phyloP scores from a whole-genome alignment of 768 basidiomycete genomes.

The Chalciporus chontae region DNA sequence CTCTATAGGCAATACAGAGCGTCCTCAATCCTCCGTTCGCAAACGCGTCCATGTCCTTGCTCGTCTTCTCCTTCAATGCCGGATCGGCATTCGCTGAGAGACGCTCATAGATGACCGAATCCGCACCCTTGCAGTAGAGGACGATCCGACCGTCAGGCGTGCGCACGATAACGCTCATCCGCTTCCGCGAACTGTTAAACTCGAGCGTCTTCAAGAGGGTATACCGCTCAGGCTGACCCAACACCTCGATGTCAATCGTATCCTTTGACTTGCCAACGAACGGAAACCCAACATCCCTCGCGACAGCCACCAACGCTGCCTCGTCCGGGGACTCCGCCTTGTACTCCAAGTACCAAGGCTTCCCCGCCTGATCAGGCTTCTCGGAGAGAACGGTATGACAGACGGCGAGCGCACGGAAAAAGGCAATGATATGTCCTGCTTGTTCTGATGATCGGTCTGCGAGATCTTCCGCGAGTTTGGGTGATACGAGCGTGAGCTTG shows the following conservation, averaged over 20 bases:
- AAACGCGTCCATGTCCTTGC: conserved; percentile 87
- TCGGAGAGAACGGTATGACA: conserved; percentile 93
- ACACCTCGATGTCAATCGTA: conserved; percentile 81
- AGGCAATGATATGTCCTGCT: conserved; percentile 65
- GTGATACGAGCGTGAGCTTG: conserved; percentile 84
- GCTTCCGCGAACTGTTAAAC: conserved; percentile 91
- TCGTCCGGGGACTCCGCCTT: conserved; percentile 98
- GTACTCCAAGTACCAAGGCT: conserved; percentile 72
- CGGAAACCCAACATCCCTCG: conserved; percentile 90
- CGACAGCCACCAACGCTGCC: conserved; percentile 88
- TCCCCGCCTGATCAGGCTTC: conserved; percentile 53
- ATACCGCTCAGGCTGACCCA: conserved; percentile 85
- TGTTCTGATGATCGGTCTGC: conserved; percentile 58
- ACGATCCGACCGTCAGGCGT: conserved; percentile 78
- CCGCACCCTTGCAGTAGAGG: conserved; percentile 95
- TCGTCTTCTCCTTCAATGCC: conserved; percentile 70
- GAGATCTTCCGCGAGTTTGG: conserved; percentile 78
- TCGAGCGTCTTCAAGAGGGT: conserved; percentile 78
- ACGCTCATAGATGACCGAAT: conserved; percentile 89
- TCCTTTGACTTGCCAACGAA: conserved; percentile 78
- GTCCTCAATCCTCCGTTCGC: conserved; percentile 92
- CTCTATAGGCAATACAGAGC: conserved; percentile 81
- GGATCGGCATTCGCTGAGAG: conserved; percentile 75
- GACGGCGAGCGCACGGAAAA: conserved; percentile 93
- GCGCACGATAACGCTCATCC: conserved; percentile 92